Percentiles rank a stretch among this genome's conserved stretches.
Conservation (phyloP, 345 rosid species). For the Eucalyptus erythrocorys region DNA sequence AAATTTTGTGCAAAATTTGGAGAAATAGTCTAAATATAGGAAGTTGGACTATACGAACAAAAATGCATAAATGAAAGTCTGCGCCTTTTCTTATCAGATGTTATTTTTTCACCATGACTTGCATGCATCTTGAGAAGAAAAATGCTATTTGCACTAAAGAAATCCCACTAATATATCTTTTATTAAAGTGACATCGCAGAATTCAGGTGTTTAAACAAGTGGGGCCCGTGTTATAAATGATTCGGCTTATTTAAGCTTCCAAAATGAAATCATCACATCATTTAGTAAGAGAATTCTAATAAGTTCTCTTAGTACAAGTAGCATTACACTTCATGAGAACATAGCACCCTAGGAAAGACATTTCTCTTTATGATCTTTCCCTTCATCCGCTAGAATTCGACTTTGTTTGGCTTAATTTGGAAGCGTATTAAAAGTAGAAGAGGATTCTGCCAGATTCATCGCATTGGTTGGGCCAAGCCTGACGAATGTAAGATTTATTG, state of each 20-base stretch:
- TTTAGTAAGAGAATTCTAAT: not conserved
- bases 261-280: not conserved
- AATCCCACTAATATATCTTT: not conserved
- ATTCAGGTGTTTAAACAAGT: not conserved
- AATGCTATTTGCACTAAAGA: not conserved
- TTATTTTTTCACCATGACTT: not conserved
- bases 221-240: not conserved
- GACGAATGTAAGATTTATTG: not conserved
- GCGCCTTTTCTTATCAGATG: not conserved
- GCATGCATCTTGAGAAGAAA: not conserved
- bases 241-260: not conserved
- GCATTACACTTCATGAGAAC: not conserved
- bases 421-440: not conserved
- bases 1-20: not conserved
- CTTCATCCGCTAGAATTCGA: not conserved
- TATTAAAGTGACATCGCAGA: not conserved
- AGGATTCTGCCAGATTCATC: not conserved
- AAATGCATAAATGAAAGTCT: not conserved
- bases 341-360: not conserved
- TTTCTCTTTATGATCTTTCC: not conserved
- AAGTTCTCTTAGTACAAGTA: not conserved
- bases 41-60: not conserved
- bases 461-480: not conserved
- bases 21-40: not conserved
- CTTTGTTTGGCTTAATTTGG: not conserved